Evolutionary conservation across 345 rosid genomes (phyloP), one percentile per base, ranked within the genome.

Genomic region (Leavenworthia alabamica): DNA sequence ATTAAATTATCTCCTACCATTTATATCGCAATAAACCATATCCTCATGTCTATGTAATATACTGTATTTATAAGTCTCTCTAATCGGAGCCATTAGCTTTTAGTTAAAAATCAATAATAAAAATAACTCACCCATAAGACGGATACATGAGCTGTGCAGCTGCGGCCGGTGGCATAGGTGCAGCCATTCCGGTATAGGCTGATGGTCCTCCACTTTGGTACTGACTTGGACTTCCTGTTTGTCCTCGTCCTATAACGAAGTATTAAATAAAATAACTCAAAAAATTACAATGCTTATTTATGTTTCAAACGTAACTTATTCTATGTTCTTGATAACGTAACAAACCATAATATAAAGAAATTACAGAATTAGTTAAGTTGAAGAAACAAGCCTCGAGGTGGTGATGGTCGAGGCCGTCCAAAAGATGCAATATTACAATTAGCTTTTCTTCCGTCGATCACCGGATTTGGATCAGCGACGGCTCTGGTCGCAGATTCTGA

Each of bases 401-500:
- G 90, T 3, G 96, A 86, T 56, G 84, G 86, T 59, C 95, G 78
- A 14, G 98, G 85, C 72, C 92, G 81, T 48, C 98, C 95, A 17
- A 84, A 75, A 6, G 98, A 83, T 41, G 98, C 96, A 51, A 91
- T 88, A 60, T 91, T 91, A 62, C 98, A 91, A 54, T 91, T 91
- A 3, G 98, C 92, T 77, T 84, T 79, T 79, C 98, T 77, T 40
- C 92, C 98, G 40, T 84, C 98, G 14, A 91, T 91, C 43, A 84
- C 73, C 1, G 98, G 98, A 57, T 88, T 88, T 5, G 92, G 86
- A 27, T 86, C 86, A 19, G 76, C 79, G 52, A 91, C 88, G 49
- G 98, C 94, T 63, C 85, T 79, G 17, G 86, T 67, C 0, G 98
- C 95, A 0, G 98, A 86, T 52, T 91, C 98, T 3, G 98, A 83